Evolutionary conservation across 352 stramenopile species (phyloP), one percentile per base, ranked within the genome.

Genomic region (Nothophytophthora sp.): DNA sequence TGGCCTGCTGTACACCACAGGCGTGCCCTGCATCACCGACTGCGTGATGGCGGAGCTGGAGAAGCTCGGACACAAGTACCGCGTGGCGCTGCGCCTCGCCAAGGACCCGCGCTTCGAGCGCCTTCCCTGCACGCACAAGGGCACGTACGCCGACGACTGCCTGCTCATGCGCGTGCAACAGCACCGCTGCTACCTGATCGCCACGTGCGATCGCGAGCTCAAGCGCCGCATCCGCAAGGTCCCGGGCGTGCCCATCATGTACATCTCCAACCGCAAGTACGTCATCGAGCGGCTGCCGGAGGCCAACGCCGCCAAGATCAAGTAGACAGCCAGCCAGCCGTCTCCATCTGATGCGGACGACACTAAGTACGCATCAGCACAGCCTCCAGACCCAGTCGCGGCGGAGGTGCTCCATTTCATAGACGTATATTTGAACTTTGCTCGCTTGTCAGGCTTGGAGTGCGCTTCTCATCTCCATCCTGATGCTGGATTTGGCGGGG

Each of bases 31-130:
- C 67, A 98, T 99, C 41, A 99, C 97, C 4, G 96, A 99, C 79
- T 99, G 96, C 70, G 98, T 99, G 39, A 99, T 99, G 95, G 98
- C 95, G 5, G 97, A 99, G 76, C 73, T 99, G 23, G 97, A 99
- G 77, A 99, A 99, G 61, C 82, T 99, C 5, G 98, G 98, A 1
- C 84, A 97, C 45, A 99, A 99, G 64, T 99, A 99, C 76, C 83
- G 89, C 29, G 81, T 97, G 30, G 90, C 90, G 2, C 49, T 97
- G 29, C 72, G 88, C 55, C 59, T 99, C 52, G 96, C 96, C 2
- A 99, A 99, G 68, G 97, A 99, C 79, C 96, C 96, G 35, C 82
- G 97, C 22, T 99, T 99, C 66, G 80, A 99, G 70, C 84, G 98
- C n/a, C 84, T 99, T 35, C 93, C 96, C 1, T 99, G 97, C 74